Percentiles rank a stretch among this genome's conserved stretches.
These are phyloP conservation scores for Favolaschia claudopus DNA, from an alignment of 768 basidiomycete species.

Conservation along the genomic window DNA sequence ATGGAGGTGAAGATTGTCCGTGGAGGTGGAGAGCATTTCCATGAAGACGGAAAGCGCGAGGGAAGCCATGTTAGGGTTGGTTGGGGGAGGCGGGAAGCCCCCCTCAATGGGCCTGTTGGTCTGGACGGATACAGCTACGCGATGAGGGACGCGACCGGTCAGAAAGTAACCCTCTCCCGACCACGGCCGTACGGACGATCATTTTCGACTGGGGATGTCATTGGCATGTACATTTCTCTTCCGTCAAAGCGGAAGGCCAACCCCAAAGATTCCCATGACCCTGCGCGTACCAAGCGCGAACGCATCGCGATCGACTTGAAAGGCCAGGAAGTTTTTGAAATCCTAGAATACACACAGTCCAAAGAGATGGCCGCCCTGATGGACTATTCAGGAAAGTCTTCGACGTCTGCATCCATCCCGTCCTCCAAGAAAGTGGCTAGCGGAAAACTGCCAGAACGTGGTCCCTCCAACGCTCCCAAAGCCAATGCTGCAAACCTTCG, in stretches of 20 bases:
- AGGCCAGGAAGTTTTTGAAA: conserved; percentile 97
- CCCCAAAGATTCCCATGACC: conserved; percentile 74
- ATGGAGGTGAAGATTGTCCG: conserved; percentile 86
- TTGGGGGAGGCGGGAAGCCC: conserved; percentile 91
- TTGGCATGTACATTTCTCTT: conserved; percentile 93
- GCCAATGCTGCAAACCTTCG: conserved; percentile 57
- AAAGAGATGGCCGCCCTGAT: conserved; percentile 94
- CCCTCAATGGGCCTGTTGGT: conserved; percentile 92
- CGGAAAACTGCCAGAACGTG: conserved; percentile 73
- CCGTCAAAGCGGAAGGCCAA: conserved; percentile 70
- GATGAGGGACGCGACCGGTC: conserved; percentile 89
- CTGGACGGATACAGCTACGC: conserved; percentile 95
- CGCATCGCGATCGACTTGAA: conserved; percentile 95
- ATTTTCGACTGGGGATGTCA: conserved; percentile 84
- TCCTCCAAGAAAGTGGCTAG: conserved; percentile 74
- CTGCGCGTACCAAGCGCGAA: conserved; percentile 84
- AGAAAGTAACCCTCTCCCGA: conserved; percentile 87
- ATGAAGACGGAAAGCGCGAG: conserved; percentile 59
- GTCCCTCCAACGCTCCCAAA: conserved; percentile 46
- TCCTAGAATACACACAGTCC: conserved; percentile 82
- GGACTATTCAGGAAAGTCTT: conserved; percentile 73
- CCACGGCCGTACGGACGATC: conserved; percentile 78
- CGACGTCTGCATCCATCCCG: conserved; percentile 61
- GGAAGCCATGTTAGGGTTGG: conserved; percentile 90
- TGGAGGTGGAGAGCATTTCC: conserved; percentile 68